These are phyloP conservation scores for Inosperma sp. DNA, from an alignment of 768 basidiomycete genomes.

Conservation along the genomic window DNA sequence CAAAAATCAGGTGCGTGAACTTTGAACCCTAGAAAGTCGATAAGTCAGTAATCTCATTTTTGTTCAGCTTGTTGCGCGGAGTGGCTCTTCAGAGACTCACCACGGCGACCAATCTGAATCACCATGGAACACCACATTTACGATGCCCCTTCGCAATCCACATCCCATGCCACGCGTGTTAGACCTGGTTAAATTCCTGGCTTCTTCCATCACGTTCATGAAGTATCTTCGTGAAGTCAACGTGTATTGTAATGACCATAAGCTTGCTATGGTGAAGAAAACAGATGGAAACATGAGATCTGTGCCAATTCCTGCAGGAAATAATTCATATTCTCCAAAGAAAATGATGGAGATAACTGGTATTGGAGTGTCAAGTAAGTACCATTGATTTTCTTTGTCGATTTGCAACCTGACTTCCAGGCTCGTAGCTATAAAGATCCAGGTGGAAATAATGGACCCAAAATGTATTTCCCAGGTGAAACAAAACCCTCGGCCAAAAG, in stretches of 20 bases:
- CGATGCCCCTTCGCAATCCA: constrained; percentile 82
- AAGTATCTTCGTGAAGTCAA: constrained; percentile 66
- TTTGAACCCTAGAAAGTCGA: no score
- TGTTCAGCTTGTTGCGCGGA: constrained; percentile 84
- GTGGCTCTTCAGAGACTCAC: no score
- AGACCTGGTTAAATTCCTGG: constrained; percentile 85
- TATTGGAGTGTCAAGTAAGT: constrained; percentile 60
- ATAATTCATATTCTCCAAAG: constrained; percentile 51
- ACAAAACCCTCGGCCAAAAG: constrained; percentile 60
- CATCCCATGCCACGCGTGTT: constrained; percentile 75
- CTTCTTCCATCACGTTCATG: constrained; percentile 94
- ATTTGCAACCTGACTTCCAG: neutral
- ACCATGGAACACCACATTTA: constrained; percentile 92
- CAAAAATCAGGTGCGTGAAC: constrained; percentile 65
- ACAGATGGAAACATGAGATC: constrained; percentile 46
- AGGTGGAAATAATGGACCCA: constrained; percentile 76
- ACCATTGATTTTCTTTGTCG: no score
- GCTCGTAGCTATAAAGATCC: constrained; percentile 63
- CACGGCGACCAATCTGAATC: no score
- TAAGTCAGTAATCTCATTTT: no score
- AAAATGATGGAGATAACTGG: constrained; percentile 66
- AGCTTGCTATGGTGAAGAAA: constrained; percentile 65
- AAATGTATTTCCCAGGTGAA: no score
- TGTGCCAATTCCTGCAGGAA: constrained; percentile 48
- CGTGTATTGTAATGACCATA: constrained; percentile 77